phyloP scores from a whole-genome alignment of 306 rosid genomes.

The Cucurbita argyrosperma region DNA sequence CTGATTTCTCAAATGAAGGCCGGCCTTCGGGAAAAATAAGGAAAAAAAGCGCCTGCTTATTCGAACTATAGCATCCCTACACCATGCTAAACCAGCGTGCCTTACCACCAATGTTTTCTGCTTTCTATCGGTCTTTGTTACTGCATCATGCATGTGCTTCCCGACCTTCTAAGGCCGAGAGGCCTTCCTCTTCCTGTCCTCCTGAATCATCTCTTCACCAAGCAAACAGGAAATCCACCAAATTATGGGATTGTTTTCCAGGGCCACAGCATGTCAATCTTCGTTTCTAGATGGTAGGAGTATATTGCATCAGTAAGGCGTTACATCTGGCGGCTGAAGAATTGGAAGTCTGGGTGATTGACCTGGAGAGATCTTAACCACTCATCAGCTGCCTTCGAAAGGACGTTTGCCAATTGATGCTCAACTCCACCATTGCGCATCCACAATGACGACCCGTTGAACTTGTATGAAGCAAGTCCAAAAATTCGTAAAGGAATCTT shows the following conservation, averaged over 20 bases:
- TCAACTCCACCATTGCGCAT: slow-evolving; percentile 23
- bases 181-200: neutral
- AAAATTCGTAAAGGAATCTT: slow-evolving; percentile 32
- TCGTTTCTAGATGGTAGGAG: neutral
- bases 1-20: neutral
- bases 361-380: slow-evolving; percentile 38
- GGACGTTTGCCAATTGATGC: slow-evolving; percentile 20
- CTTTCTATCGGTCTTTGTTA: neutral
- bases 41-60: neutral
- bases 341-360: slow-evolving; percentile 32
- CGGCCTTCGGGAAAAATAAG: neutral
- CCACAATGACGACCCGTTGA: slow-evolving; percentile 37
- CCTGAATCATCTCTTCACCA: neutral
- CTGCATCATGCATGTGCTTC: neutral
- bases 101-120: neutral
- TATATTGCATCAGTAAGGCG: neutral
- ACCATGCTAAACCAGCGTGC: neutral
- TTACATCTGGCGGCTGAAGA: slow-evolving; percentile 15
- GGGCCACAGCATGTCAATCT: neutral
- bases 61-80: neutral
- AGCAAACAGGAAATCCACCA: neutral
- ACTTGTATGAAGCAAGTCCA: slow-evolving; percentile 47
- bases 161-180: neutral
- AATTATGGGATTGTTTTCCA: neutral
- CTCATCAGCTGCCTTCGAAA: slow-evolving; percentile 26